Evolutionary conservation across 305 asterid genomes (phyloP).

Genomic region (Rubia tinctorum): DNA sequence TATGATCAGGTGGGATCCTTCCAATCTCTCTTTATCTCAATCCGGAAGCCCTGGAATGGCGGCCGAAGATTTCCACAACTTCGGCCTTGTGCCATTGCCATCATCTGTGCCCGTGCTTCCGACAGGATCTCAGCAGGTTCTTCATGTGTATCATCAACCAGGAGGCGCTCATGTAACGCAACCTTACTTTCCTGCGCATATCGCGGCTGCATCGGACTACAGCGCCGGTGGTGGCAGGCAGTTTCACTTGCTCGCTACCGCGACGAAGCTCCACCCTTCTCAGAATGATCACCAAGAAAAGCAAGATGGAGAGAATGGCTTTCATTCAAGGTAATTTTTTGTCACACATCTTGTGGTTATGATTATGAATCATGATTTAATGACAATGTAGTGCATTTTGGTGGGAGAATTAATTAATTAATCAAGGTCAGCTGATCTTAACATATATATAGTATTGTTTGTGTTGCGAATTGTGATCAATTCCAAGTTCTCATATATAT

Average conservation of each 20-base stretch:
- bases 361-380: neutral
- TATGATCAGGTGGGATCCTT: constrained; percentile 66
- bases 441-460: neutral
- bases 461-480: neutral
- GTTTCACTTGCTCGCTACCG: constrained; percentile 39
- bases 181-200: constrained; percentile 47
- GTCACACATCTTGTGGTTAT: neutral
- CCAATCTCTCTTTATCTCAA: constrained; percentile 49
- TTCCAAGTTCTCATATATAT: neutral
- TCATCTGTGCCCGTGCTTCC: constrained; percentile 19
- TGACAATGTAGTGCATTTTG: neutral
- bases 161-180: constrained; percentile 45
- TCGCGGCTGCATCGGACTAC: constrained; percentile 8
- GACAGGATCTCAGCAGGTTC: constrained; percentile 39
- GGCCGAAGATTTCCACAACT: constrained; percentile 34
- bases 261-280: constrained; percentile 50
- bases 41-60: constrained; percentile 33
- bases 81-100: constrained; percentile 34
- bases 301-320: constrained; percentile 19
- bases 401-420: neutral
- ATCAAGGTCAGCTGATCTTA: neutral
- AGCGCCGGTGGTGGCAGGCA: constrained; percentile 32
- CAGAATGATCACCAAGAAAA: constrained; percentile 32
- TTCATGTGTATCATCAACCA: constrained; percentile 48
- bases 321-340: constrained; percentile 16